phyloP scores from a whole-genome alignment of 2,329 filamentous ascomycete genomes.

The Alternaria sp. region DNA sequence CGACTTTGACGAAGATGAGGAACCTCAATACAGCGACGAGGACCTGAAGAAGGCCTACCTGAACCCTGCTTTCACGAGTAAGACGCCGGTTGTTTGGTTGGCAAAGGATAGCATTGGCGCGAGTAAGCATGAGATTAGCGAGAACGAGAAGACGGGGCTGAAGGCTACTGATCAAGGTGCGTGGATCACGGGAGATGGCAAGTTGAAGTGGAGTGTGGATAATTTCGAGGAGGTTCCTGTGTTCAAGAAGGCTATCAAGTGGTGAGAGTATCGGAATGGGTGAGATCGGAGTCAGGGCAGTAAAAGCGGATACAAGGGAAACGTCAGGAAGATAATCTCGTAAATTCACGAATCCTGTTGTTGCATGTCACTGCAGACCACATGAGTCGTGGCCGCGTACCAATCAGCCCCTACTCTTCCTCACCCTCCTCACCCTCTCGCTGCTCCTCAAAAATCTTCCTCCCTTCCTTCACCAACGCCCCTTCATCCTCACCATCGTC shows the following conservation, averaged over 20 bases:
- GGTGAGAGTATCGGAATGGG: conserved; percentile 18
- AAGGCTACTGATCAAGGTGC: conserved; percentile 41
- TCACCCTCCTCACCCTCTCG: background rate
- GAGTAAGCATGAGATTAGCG: conserved; percentile 38
- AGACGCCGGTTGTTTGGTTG: conserved; percentile 44
- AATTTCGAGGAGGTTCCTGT: conserved; percentile 43
- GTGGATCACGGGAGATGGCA: conserved; percentile 41
- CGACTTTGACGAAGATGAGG: conserved; percentile 38
- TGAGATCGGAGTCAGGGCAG: background rate
- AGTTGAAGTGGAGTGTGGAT: conserved; percentile 38
- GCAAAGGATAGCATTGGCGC: conserved; percentile 42
- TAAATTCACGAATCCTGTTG: background rate
- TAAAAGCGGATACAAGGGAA: background rate
- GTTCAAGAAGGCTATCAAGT: conserved; percentile 39
- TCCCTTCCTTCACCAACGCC: conserved; percentile 5
- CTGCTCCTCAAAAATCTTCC: conserved; percentile 19
- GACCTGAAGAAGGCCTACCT: conserved; percentile 44
- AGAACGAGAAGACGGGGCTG: conserved; percentile 38
- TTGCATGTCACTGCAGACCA: background rate
- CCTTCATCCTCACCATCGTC: conserved; percentile 8
- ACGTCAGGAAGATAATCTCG: background rate
- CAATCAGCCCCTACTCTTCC: background rate
- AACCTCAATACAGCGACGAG: conserved; percentile 42
- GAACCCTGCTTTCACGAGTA: conserved; percentile 43
- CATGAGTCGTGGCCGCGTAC: background rate